phyloP scores from a whole-genome alignment of 2,329 filamentous ascomycete species.

The Talaromyces pinophilus region DNA sequence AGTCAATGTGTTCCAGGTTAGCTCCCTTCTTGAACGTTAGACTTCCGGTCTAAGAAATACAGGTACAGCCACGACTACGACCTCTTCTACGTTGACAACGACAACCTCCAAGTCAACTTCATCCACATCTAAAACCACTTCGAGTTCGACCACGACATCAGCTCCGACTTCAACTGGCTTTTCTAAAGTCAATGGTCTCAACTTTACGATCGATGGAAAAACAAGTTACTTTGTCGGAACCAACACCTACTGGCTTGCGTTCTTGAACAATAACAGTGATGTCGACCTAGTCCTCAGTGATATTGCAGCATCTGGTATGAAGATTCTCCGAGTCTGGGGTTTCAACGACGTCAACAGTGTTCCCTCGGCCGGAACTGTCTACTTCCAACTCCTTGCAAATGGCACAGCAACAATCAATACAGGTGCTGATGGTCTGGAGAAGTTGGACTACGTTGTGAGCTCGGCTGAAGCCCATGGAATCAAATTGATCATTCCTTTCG shows the following conservation, averaged over 20 bases:
- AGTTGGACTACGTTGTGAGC: conserved; percentile 65
- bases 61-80: conserved; percentile 4
- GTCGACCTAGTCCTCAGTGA: conserved; percentile 46
- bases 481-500: conserved; percentile 59
- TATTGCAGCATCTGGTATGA: conserved; percentile 45
- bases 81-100: conserved; percentile 18
- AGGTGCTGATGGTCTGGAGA: conserved; percentile 62
- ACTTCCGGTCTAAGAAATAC: not conserved
- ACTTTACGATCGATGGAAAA: conserved; percentile 44
- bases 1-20: conserved; percentile 19
- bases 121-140: conserved; percentile 22
- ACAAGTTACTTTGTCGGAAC: conserved; percentile 51
- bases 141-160: conserved; percentile 11
- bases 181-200: conserved; percentile 29
- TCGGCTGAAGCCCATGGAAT: conserved; percentile 61
- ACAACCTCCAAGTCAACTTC: conserved; percentile 19
- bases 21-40: not conserved
- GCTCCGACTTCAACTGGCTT: conserved; percentile 24
- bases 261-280: conserved; percentile 52
- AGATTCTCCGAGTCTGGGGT: conserved; percentile 56
- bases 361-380: conserved; percentile 47
- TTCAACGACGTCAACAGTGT: conserved; percentile 53
- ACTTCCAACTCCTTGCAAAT: conserved; percentile 44
- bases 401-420: conserved; percentile 60
- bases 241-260: conserved; percentile 57